Conservation (phyloP, 192 early-diverging fungal species). For the Paraglomus brasilianum region DNA sequence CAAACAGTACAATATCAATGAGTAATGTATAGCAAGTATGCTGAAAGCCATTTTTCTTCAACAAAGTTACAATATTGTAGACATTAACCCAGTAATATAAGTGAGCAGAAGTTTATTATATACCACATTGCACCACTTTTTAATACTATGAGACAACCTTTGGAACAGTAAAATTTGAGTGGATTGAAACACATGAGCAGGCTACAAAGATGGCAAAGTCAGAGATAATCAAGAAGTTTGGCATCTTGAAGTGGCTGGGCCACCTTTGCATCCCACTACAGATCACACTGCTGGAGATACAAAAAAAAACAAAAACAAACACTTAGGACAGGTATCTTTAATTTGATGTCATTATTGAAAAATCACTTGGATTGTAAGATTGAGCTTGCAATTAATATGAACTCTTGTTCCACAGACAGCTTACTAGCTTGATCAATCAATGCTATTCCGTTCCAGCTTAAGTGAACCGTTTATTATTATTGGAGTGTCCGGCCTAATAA, state of each 20-base stretch:
- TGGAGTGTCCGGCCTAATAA: too few species aligned
- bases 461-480: too few species aligned
- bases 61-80: slow-evolving; percentile 12
- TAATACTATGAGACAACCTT: slow-evolving; percentile 24
- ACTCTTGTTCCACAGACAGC: too few species aligned
- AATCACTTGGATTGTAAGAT: background rate
- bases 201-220: slow-evolving; percentile 25
- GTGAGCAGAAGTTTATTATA: background rate
- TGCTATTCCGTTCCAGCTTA: too few species aligned
- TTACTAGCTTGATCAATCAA: too few species aligned
- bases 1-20: too few species aligned
- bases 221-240: slow-evolving; percentile 1
- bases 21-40: too few species aligned
- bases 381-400: slow-evolving; percentile 1
- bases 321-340: slow-evolving; percentile 15
- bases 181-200: slow-evolving; percentile 15
- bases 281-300: slow-evolving; percentile 3
- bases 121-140: slow-evolving; percentile 7
- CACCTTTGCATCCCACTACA: background rate
- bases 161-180: slow-evolving; percentile 15
- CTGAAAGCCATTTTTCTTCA: too few species aligned
- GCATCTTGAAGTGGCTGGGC: slow-evolving; percentile 19
- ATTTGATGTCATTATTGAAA: slow-evolving; percentile 17
- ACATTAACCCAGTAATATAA: background rate
- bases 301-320: too few species aligned